Conservation (phyloP, 2,329 filamentous ascomycete genomes). For the Colletotrichum shisoi region DNA sequence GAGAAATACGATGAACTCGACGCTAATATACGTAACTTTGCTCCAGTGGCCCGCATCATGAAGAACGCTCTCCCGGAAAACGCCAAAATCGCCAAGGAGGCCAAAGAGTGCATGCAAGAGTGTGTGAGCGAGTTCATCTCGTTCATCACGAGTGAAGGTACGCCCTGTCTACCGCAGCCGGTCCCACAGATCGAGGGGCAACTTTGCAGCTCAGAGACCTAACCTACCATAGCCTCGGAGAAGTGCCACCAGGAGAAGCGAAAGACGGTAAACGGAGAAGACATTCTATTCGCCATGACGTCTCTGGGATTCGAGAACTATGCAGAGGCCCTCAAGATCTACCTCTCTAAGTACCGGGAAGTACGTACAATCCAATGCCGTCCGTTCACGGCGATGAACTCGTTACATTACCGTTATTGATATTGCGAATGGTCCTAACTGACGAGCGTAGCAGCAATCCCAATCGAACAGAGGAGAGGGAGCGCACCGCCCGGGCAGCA, state of each 20-base stretch:
- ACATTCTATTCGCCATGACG: constrained; percentile 98
- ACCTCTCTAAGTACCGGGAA: constrained; percentile 96
- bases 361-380: constrained; percentile 63
- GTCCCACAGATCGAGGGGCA: not conserved
- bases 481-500: constrained; percentile 59
- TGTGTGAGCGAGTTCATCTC: constrained; percentile 99
- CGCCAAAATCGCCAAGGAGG: constrained; percentile 98
- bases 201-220: constrained; percentile 41
- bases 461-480: constrained; percentile 74
- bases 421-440: not conserved
- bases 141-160: constrained; percentile 99
- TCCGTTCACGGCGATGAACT: not conserved
- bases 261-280: constrained; percentile 98
- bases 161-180: constrained; percentile 47
- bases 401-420: not conserved
- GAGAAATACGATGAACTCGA: constrained; percentile 68
- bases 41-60: constrained; percentile 98
- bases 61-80: constrained; percentile 97
- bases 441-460: constrained; percentile 38
- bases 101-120: constrained; percentile 99
- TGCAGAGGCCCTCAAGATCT: constrained; percentile 96
- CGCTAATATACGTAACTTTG: constrained; percentile 95
- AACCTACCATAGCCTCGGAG: constrained; percentile 77
- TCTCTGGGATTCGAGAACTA: constrained; percentile 99
- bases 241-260: constrained; percentile 99